phyloP scores from a whole-genome alignment of 2,329 filamentous ascomycete species.

The Colletotrichum noveboracense region DNA sequence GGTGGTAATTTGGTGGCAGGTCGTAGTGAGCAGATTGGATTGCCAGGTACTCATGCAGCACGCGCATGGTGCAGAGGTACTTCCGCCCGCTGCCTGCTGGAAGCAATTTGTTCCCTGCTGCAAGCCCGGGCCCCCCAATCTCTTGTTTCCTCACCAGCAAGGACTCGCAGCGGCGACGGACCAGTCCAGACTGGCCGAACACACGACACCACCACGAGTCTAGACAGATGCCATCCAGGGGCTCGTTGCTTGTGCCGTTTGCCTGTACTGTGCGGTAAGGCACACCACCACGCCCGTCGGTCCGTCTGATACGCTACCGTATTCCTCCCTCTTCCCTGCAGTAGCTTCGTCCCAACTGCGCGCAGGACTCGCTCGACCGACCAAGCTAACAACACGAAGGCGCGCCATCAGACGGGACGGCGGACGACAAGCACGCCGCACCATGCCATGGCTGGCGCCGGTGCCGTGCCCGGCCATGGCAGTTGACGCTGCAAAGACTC shows the following conservation, averaged over 20 bases:
- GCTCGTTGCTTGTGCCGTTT: background rate
- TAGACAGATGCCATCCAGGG: constrained; percentile 16
- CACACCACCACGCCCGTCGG: background rate
- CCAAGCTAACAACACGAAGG: background rate
- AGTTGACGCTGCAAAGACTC: background rate
- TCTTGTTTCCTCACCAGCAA: constrained; percentile 18
- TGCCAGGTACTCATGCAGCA: background rate
- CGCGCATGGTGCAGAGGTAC: background rate
- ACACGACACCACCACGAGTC: constrained; percentile 3
- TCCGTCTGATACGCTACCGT: background rate
- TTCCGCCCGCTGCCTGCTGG: background rate
- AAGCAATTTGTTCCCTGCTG: constrained; percentile 11
- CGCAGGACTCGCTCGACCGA: background rate
- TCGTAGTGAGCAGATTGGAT: background rate
- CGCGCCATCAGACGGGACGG: background rate
- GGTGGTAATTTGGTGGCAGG: constrained; percentile 3
- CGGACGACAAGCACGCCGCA: background rate
- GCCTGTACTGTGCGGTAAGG: background rate
- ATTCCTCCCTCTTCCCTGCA: constrained; percentile 4
- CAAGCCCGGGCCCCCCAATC: constrained; percentile 15
- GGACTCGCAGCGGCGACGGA: background rate
- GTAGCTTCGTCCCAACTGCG: background rate
- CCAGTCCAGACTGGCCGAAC: constrained; percentile 13
- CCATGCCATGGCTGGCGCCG: background rate
- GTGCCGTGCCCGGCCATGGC: background rate